Evolutionary conservation across 768 basidiomycete genomes (phyloP).

Genomic region (Candolleomyces eurysporus): DNA sequence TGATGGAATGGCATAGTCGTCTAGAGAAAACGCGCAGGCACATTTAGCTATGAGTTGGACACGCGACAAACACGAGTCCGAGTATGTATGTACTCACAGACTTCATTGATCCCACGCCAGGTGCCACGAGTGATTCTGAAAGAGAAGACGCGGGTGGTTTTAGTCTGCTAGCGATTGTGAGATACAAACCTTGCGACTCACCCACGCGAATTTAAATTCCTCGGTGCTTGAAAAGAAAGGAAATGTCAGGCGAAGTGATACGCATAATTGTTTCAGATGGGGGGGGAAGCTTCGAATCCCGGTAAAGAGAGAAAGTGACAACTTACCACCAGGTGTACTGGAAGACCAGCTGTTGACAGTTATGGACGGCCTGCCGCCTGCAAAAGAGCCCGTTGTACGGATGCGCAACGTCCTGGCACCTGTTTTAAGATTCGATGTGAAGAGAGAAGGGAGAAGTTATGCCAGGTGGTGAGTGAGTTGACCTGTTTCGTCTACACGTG

Average conservation of each 20-base stretch:
- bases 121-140: conserved; percentile 47
- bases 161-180: not conserved
- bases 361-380: conserved; percentile 45
- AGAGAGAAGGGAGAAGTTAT: not conserved
- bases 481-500: not conserved
- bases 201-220: conserved; percentile 43
- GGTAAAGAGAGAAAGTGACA: not conserved
- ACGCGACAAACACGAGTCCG: not conserved
- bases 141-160: not conserved
- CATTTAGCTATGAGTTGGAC: too few relatives aligned
- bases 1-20: conserved; percentile 42
- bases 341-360: conserved; percentile 44
- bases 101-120: conserved; percentile 46
- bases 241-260: conserved; percentile 1
- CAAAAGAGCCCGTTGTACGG: conserved; percentile 44
- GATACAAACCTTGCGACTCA: conserved; percentile 13
- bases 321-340: conserved; percentile 34
- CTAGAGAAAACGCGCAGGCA: conserved; percentile 11
- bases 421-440: conserved; percentile 7
- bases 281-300: too few relatives aligned
- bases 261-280: not conserved
- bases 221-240: conserved; percentile 27
- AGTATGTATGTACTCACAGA: conserved; percentile 28
- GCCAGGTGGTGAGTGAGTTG: not conserved
- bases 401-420: conserved; percentile 47